These are phyloP conservation scores for Coprinopsis cinerea DNA, from an alignment of 768 basidiomycete species.

Conservation along the genomic window DNA sequence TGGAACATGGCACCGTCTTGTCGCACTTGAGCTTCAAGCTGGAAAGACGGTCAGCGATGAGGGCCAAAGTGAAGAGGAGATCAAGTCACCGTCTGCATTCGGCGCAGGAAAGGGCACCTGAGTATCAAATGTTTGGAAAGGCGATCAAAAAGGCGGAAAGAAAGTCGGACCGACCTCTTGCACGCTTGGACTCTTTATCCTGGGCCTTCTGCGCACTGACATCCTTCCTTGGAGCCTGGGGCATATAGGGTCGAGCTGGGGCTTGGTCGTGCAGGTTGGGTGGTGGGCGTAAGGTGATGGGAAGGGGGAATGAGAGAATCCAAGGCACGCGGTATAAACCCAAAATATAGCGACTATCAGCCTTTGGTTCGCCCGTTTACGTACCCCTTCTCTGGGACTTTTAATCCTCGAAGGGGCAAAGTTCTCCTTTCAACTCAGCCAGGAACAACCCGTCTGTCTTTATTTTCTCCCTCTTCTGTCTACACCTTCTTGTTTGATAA, in stretches of 20 bases:
- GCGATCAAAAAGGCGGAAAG: neutral
- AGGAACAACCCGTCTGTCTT: too few species aligned
- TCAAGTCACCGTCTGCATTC: slow-evolving; percentile 52
- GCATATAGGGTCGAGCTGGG: slow-evolving; percentile 29
- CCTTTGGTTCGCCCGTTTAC: slow-evolving; percentile 6
- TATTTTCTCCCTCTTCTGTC: too few species aligned
- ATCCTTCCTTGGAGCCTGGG: slow-evolving; percentile 45
- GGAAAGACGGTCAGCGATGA: slow-evolving; percentile 1
- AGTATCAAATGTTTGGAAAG: too few species aligned
- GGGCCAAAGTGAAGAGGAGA: slow-evolving; percentile 1
- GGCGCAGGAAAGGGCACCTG: slow-evolving; percentile 52
- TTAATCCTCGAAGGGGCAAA: slow-evolving; percentile 7
- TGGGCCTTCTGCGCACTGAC: slow-evolving; percentile 41
- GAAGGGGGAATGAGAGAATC: slow-evolving; percentile 1
- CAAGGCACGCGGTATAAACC: slow-evolving; percentile 4
- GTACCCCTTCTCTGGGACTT: slow-evolving; percentile 8
- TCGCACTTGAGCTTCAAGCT: slow-evolving; percentile 72
- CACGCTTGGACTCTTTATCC: slow-evolving; percentile 63
- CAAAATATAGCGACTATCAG: slow-evolving; percentile 5
- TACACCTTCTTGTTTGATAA: neutral
- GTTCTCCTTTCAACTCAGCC: too few species aligned
- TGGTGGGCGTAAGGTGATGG: slow-evolving; percentile 8
- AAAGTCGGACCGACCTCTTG: slow-evolving; percentile 33
- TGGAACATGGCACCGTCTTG: slow-evolving; percentile 58
- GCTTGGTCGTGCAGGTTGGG: slow-evolving; percentile 1